A percentile compares a stretch with the other conserved stretches of the same genome.
phyloP scores from a whole-genome alignment of 2,329 filamentous ascomycete species.

The Hymenoscyphus fraxineus region DNA sequence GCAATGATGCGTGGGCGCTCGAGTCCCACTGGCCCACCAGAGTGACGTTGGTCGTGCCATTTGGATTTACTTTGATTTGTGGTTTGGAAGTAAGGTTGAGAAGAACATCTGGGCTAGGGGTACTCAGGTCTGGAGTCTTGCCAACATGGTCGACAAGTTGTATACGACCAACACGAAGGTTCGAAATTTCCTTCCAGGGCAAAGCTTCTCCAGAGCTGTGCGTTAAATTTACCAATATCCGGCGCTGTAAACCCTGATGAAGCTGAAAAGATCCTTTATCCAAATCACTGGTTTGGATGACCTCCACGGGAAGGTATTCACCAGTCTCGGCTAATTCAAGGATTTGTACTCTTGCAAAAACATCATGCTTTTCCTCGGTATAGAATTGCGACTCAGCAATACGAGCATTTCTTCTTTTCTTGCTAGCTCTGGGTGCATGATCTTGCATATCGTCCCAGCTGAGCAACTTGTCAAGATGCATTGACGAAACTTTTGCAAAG shows the following conservation, averaged over 20 bases:
- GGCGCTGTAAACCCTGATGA: constrained; percentile 88
- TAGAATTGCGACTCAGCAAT: constrained; percentile 91
- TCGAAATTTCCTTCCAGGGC: constrained; percentile 80
- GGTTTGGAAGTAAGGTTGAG: constrained; percentile 77
- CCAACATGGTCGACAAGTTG: constrained; percentile 80
- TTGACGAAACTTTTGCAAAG: constrained; percentile 83
- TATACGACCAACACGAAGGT: constrained; percentile 74
- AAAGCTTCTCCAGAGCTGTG: constrained; percentile 86
- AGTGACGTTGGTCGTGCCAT: constrained; percentile 83
- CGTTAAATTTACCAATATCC: constrained; percentile 82
- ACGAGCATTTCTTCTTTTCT: constrained; percentile 53
- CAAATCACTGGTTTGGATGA: constrained; percentile 77
- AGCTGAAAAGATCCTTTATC: constrained; percentile 92
- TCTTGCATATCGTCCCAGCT: constrained; percentile 99
- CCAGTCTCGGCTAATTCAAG: constrained; percentile 89
- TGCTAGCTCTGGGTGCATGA: constrained; percentile 56
- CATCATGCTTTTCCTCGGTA: constrained; percentile 87
- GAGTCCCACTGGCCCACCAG: constrained; percentile 96
- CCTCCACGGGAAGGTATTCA: constrained; percentile 88
- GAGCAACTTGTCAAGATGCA: constrained; percentile 94
- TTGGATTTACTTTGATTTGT: constrained; percentile 76
- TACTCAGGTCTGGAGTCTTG: constrained; percentile 75
- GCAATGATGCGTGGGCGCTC: constrained; percentile 82
- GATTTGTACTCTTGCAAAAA: constrained; percentile 83
- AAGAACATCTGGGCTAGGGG: constrained; percentile 67